These are phyloP conservation scores for Ganoderma sinense DNA, from an alignment of 1,284 basidiomycete genomes.

Conservation along the genomic window DNA sequence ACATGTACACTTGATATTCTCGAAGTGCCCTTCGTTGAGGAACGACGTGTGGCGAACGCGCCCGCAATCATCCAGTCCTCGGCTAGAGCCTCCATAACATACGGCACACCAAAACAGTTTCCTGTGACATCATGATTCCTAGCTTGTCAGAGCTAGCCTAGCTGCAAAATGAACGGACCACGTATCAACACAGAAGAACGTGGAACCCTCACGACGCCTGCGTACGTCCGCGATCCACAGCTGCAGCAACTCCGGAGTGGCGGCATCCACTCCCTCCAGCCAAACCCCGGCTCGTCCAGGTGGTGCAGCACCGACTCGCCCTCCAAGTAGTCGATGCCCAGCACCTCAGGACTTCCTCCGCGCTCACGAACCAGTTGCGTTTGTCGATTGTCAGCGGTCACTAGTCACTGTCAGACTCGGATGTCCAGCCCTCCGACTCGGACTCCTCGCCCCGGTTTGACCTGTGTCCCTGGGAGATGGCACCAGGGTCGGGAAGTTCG, in stretches of 20 bases:
- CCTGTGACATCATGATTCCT: no score
- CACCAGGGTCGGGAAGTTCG: no score
- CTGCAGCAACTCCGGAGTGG: constrained; percentile 33
- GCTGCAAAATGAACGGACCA: no score
- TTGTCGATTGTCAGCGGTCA: no score
- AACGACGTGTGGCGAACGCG: constrained; percentile 63
- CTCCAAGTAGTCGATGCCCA: constrained; percentile 64
- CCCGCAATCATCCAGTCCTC: constrained; percentile 56
- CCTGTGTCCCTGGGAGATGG: no score
- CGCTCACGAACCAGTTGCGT: no score
- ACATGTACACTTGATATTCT: constrained; percentile 54
- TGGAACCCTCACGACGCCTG: constrained; percentile 46
- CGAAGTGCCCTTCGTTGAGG: constrained; percentile 56
- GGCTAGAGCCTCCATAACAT: constrained; percentile 52
- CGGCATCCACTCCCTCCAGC: constrained; percentile 48
- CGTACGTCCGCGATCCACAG: constrained; percentile 57
- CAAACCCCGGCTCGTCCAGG: constrained; percentile 49
- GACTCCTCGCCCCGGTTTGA: no score
- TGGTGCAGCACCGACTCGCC: constrained; percentile 52
- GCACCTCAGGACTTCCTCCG: no score
- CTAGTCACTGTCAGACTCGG: no score
- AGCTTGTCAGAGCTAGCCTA: no score
- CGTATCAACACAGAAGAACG: constrained; percentile 49
- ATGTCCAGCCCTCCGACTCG: no score
- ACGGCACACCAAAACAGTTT: constrained; percentile 66